Conservation (phyloP, 805 yeast species). For the Lipomyces orientalis region DNA sequence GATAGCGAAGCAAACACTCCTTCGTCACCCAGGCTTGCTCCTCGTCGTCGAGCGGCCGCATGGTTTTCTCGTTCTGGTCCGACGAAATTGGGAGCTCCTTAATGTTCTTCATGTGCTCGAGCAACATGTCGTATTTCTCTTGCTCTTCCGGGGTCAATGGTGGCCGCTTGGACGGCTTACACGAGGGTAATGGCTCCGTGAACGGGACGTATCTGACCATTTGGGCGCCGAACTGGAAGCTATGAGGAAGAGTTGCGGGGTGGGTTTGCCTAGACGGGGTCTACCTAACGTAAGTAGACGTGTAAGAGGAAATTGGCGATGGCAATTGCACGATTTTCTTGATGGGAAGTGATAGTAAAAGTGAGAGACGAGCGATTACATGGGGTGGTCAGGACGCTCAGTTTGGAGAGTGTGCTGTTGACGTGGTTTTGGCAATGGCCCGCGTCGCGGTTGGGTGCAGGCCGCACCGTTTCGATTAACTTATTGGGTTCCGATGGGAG, state of each 20-base stretch:
- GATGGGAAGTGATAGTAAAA: background rate
- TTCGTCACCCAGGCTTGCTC: slow-evolving; percentile 93
- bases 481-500: too few relatives aligned
- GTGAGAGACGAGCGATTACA: background rate
- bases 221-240: background rate
- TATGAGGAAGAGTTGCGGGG: background rate
- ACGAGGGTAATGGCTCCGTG: slow-evolving; percentile 55
- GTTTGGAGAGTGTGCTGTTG: background rate
- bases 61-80: slow-evolving; percentile 48
- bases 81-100: slow-evolving; percentile 53
- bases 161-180: slow-evolving; percentile 58
- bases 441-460: too few relatives aligned
- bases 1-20: slow-evolving; percentile 87
- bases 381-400: background rate
- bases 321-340: background rate
- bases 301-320: slow-evolving; percentile 7
- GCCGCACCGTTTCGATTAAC: too few relatives aligned
- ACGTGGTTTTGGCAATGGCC: background rate
- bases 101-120: slow-evolving; percentile 63
- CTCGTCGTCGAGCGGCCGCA: slow-evolving; percentile 49
- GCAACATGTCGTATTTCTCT: slow-evolving; percentile 64
- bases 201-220: slow-evolving; percentile 55
- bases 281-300: background rate
- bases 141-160: slow-evolving; percentile 61
- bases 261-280: background rate